A percentile compares a stretch with the other conserved stretches of the same genome.
These are phyloP conservation scores for Breynia disticha DNA, from an alignment of 441 rosid species.

Conservation along the genomic window DNA sequence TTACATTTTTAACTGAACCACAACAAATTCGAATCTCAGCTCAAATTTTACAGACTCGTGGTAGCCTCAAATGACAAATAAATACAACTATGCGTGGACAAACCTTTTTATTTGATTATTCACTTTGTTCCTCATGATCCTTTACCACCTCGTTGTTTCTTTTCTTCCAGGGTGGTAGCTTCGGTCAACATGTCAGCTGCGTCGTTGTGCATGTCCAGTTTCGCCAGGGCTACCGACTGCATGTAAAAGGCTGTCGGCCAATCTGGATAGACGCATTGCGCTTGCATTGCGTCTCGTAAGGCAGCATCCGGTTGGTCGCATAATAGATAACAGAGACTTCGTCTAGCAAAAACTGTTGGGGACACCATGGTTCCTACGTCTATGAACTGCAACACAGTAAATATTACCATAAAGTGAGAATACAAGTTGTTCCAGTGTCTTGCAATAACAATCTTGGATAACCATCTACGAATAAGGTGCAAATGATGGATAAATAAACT, in stretches of 20 bases:
- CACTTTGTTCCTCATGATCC: constrained; percentile 18
- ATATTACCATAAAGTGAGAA: no score
- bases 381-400: constrained; percentile 43
- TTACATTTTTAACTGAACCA: constrained; percentile 11
- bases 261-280: constrained; percentile 48
- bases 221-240: constrained; percentile 82
- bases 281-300: constrained; percentile 75
- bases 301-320: constrained; percentile 58
- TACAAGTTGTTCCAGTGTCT: no score
- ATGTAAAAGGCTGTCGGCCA: constrained; percentile 84
- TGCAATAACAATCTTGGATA: no score
- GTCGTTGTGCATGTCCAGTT: constrained; percentile 67
- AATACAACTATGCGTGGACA: constrained; percentile 1
- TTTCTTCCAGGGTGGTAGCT: constrained; percentile 66
- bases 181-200: constrained; percentile 71
- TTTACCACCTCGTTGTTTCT: constrained; percentile 36
- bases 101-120: constrained; percentile 3
- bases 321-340: constrained; percentile 62
- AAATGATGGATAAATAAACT: not conserved
- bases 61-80: constrained; percentile 21
- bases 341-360: constrained; percentile 72
- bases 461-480: no score
- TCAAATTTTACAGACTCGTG: constrained; percentile 31
- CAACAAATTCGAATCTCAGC: constrained; percentile 19
- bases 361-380: constrained; percentile 43